A percentile compares a stretch with the other conserved stretches of the same genome.
These are phyloP conservation scores for Pseudoturritis turrita DNA, from an alignment of 345 rosid genomes.

Conservation along the genomic window DNA sequence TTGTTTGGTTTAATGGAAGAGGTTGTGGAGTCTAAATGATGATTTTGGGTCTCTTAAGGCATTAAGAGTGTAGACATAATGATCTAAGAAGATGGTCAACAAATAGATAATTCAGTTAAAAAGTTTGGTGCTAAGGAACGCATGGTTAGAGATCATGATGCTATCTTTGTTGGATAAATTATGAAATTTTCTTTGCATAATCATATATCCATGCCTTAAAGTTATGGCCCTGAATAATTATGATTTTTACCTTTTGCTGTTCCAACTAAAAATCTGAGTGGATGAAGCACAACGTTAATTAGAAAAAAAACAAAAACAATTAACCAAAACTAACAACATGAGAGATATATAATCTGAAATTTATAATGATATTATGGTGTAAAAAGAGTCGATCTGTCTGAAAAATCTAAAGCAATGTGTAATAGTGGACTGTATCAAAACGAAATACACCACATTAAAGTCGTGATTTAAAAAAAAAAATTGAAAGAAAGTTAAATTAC, in stretches of 20 bases:
- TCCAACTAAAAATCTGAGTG: slow-evolving; percentile 29
- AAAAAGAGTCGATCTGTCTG: neutral
- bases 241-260: slow-evolving; percentile 11
- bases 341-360: neutral
- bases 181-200: slow-evolving; percentile 16
- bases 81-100: slow-evolving; percentile 13
- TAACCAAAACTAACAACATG: neutral
- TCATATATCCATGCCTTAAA: slow-evolving; percentile 20
- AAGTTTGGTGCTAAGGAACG: slow-evolving; percentile 15
- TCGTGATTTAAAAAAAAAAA: neutral
- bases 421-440: neutral
- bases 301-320: neutral
- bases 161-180: slow-evolving; percentile 22
- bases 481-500: neutral
- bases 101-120: neutral
- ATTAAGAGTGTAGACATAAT: slow-evolving; percentile 21
- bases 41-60: slow-evolving; percentile 15
- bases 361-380: neutral
- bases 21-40: slow-evolving; percentile 19
- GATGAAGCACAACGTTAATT: slow-evolving; percentile 5
- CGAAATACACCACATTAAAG: neutral
- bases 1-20: slow-evolving; percentile 15
- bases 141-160: slow-evolving; percentile 33
- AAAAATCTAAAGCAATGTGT: neutral
- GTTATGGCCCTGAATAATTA: slow-evolving; percentile 12